A percentile compares a stretch with the other conserved stretches of the same genome.
phyloP scores from a whole-genome alignment of 108 stramenopile genomes.

The Skeletonema marinoi region DNA sequence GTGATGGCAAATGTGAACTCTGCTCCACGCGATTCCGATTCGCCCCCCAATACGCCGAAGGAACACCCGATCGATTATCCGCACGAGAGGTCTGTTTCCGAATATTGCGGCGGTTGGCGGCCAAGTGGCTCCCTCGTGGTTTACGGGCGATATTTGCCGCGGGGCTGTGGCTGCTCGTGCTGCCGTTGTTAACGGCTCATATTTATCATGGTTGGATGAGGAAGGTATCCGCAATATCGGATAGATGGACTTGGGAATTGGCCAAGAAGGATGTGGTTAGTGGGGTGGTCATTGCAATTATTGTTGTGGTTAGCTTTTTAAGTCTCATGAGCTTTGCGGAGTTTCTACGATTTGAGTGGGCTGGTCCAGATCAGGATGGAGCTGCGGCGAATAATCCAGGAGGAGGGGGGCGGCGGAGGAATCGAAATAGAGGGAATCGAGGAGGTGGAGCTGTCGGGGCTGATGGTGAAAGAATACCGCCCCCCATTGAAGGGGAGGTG shows the following conservation, averaged over 20 bases:
- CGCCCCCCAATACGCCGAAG: slow-evolving; percentile 76
- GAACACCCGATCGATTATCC: slow-evolving; percentile 79
- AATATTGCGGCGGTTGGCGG: slow-evolving; percentile 60
- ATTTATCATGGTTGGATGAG: slow-evolving; percentile 92
- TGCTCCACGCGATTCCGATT: slow-evolving; percentile 86
- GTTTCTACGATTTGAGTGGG: slow-evolving; percentile 86
- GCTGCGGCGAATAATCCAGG: slow-evolving; percentile 6
- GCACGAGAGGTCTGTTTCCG: slow-evolving; percentile 67
- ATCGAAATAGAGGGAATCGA: slow-evolving; percentile 20
- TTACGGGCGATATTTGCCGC: slow-evolving; percentile 63
- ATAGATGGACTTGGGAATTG: slow-evolving; percentile 57
- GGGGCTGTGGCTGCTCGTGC: slow-evolving; percentile 79
- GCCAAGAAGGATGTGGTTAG: slow-evolving; percentile 69
- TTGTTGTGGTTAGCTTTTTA: slow-evolving; percentile 87
- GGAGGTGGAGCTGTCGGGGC: slow-evolving; percentile 25
- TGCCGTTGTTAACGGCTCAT: slow-evolving; percentile 84
- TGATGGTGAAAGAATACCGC: slow-evolving; percentile 3
- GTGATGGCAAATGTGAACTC: slow-evolving; percentile 82
- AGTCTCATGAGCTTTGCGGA: slow-evolving; percentile 94
- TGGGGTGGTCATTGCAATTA: slow-evolving; percentile 77
- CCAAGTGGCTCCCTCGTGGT: slow-evolving; percentile 79
- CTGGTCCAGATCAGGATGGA: background rate
- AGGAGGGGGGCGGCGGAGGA: slow-evolving; percentile 31
- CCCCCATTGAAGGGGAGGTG: slow-evolving; percentile 38
- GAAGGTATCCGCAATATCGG: slow-evolving; percentile 59